These are phyloP conservation scores for Epichloe elymi DNA, from an alignment of 2,329 filamentous ascomycete species.

Conservation along the genomic window DNA sequence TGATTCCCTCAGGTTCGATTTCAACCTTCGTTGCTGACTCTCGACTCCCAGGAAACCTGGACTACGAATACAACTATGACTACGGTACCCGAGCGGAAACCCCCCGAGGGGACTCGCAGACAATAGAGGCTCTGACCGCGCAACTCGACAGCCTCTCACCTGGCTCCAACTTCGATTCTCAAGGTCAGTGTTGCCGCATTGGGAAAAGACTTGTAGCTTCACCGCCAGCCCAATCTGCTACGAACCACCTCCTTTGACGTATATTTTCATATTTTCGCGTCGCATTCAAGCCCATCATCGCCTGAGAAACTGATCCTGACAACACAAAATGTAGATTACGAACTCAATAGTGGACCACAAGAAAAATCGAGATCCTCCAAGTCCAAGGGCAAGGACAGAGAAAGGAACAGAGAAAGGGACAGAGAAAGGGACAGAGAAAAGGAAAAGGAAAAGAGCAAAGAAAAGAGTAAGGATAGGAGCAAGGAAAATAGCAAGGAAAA, in stretches of 20 bases:
- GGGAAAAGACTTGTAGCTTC: neutral
- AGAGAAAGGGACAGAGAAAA: neutral
- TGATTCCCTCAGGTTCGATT: neutral
- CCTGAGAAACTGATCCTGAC: neutral
- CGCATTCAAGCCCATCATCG: neutral
- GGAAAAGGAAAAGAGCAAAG: neutral
- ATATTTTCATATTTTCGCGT: neutral
- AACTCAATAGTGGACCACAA: neutral
- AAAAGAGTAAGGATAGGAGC: neutral
- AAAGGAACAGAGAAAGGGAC: neutral
- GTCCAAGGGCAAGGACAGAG: slow-evolving; percentile 1
- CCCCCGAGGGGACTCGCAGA: slow-evolving; percentile 1
- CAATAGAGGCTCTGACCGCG: neutral
- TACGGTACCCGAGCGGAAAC: neutral
- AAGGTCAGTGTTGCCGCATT: neutral
- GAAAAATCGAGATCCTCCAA: neutral
- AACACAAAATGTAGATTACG: neutral
- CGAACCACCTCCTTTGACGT: neutral
- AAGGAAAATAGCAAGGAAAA: neutral
- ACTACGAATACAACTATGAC: slow-evolving; percentile 2
- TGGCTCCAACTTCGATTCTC: neutral
- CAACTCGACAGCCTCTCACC: slow-evolving; percentile 1
- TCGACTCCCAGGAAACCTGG: neutral
- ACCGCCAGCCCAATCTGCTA: neutral
- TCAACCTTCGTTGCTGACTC: neutral